Percentiles rank a stretch among this genome's conserved stretches.
Evolutionary conservation across 148 eudicot genomes (phyloP).

Genomic region (Chenopodium quinoa): DNA sequence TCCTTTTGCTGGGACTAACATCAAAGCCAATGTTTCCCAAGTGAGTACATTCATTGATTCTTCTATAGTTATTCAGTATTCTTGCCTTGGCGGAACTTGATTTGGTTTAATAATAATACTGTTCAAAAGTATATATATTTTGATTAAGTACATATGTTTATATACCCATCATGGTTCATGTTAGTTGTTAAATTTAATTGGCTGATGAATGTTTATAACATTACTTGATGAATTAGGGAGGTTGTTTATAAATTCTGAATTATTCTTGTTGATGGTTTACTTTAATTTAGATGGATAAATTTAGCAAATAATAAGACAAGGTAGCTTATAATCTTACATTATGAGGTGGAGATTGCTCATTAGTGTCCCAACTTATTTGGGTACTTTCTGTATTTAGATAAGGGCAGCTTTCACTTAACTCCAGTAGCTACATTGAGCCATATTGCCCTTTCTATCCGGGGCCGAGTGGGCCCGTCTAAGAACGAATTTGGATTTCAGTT

Average conservation of each 20-base stretch:
- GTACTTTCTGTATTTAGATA: not conserved
- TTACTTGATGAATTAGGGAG: too few relatives aligned
- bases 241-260: too few relatives aligned
- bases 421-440: conserved; percentile 6
- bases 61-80: not conserved
- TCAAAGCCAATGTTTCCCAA: conserved; percentile 70
- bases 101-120: too few relatives aligned
- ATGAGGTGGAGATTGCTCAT: conserved; percentile 8
- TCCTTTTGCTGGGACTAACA: conserved; percentile 54
- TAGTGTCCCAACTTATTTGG: not conserved
- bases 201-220: too few relatives aligned
- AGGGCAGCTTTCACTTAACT: not conserved
- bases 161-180: not conserved
- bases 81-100: too few relatives aligned
- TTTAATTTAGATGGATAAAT: too few relatives aligned
- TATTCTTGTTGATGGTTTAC: too few relatives aligned
- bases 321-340: not conserved
- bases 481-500: conserved; percentile 3
- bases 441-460: not conserved
- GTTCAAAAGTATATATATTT: not conserved
- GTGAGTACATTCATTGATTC: conserved; percentile 27
- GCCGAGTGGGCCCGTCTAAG: not conserved
- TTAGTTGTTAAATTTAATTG: not conserved
- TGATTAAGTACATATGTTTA: not conserved
- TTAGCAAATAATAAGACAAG: not conserved